phyloP scores from a whole-genome alignment of 2,329 filamentous ascomycete genomes.

The Aaosphaeria pasadenensis region DNA sequence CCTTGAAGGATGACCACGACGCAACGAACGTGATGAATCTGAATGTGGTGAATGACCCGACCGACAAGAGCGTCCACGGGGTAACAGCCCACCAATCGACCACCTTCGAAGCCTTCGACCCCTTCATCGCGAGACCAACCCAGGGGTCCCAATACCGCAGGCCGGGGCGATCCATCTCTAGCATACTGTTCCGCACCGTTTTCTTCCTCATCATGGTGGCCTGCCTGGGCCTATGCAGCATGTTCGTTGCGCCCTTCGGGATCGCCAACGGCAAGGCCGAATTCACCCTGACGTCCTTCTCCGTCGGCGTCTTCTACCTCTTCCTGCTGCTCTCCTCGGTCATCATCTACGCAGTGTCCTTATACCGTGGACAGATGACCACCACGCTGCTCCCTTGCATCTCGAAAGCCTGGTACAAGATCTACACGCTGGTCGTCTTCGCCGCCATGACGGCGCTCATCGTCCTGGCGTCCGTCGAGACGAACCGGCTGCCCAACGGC shows the following conservation, averaged over 20 bases:
- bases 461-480: constrained; percentile 8
- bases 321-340: not conserved
- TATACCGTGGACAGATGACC: constrained; percentile 6
- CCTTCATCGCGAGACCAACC: not conserved
- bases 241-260: not conserved
- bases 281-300: not conserved
- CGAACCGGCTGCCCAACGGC: constrained; percentile 3
- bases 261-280: not conserved
- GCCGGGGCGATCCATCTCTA: not conserved
- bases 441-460: constrained; percentile 3
- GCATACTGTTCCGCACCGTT: not conserved
- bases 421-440: constrained; percentile 9
- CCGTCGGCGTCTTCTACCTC: not conserved
- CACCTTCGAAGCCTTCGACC: not conserved
- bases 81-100: not conserved
- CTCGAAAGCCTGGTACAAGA: constrained; percentile 9
- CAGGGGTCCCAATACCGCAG: not conserved
- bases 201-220: not conserved
- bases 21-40: too few relatives aligned
- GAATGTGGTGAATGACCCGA: too few relatives aligned
- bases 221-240: not conserved
- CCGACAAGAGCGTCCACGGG: too few relatives aligned
- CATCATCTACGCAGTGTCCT: constrained; percentile 3
- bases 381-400: constrained; percentile 11
- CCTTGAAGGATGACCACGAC: not conserved